Evolutionary conservation across 768 basidiomycete species (phyloP).

Genomic region (Paxillus involutus): DNA sequence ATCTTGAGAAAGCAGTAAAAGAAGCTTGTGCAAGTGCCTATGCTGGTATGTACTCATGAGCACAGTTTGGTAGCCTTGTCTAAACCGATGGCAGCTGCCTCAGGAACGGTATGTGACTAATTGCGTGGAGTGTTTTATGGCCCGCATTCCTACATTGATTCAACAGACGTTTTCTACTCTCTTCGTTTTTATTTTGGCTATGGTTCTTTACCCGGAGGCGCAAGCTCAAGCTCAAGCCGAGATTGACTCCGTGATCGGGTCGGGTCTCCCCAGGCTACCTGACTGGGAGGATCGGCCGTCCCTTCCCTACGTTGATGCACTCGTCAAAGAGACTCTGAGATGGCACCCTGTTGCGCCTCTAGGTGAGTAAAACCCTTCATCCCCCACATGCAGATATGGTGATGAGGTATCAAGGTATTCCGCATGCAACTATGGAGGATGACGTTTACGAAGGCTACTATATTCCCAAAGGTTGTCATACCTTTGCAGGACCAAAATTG

Average conservation of each 20-base stretch:
- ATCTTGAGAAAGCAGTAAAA: slow-evolving; percentile 21
- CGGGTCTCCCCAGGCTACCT: slow-evolving; percentile 18
- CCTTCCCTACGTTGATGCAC: slow-evolving; percentile 21
- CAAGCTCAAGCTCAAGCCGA: slow-evolving; percentile 16
- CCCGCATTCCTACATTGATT: slow-evolving; percentile 9
- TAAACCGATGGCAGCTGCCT: slow-evolving; percentile 14
- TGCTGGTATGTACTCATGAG: slow-evolving; percentile 6
- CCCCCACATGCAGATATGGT: not conserved
- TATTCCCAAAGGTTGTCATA: slow-evolving; percentile 48
- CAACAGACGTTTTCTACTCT: slow-evolving; percentile 19
- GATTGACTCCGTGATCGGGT: slow-evolving; percentile 17
- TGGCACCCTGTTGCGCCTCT: slow-evolving; percentile 20
- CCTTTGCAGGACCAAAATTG: not conserved
- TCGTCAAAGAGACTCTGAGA: slow-evolving; percentile 24
- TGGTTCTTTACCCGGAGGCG: slow-evolving; percentile 26
- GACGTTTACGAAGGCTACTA: slow-evolving; percentile 45
- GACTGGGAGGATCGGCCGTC: slow-evolving; percentile 16
- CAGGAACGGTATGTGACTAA: slow-evolving; percentile 20
- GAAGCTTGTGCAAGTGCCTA: slow-evolving; percentile 23
- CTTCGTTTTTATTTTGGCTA: slow-evolving; percentile 21
- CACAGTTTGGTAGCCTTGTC: slow-evolving; percentile 5
- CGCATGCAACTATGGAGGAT: slow-evolving; percentile 35
- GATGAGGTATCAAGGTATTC: slow-evolving; percentile 17
- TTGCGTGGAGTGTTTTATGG: not conserved
- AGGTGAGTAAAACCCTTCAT: slow-evolving; percentile 1